Evolutionary conservation across 371 early-diverging fungal genomes (phyloP).

Genomic region (Choanephora cucurbitarum): DNA sequence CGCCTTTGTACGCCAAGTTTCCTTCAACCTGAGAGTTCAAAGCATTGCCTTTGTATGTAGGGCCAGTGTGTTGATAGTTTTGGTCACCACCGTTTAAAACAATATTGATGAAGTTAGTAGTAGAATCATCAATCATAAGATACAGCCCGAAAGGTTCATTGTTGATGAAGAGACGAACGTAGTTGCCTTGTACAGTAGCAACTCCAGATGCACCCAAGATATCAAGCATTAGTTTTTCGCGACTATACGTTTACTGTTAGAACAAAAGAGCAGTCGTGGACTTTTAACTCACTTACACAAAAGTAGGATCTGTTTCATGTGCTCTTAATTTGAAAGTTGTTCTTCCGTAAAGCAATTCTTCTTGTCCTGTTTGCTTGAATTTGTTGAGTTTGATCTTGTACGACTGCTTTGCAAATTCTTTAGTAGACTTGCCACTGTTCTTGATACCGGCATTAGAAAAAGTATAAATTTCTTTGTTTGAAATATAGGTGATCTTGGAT

Average conservation of each 20-base stretch:
- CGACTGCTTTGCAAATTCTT: slow-evolving; percentile 56
- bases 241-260: slow-evolving; percentile 19
- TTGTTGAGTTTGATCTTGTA: slow-evolving; percentile 51
- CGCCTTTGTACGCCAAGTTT: slow-evolving; percentile 39
- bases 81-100: slow-evolving; percentile 39
- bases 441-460: slow-evolving; percentile 44
- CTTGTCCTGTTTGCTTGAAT: slow-evolving; percentile 19
- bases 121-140: slow-evolving; percentile 56
- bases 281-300: slow-evolving; percentile 30
- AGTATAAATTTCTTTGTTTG: slow-evolving; percentile 43
- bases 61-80: slow-evolving; percentile 31
- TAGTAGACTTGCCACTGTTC: slow-evolving; percentile 55
- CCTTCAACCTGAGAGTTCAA: slow-evolving; percentile 29
- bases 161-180: slow-evolving; percentile 57
- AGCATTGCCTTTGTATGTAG: slow-evolving; percentile 44
- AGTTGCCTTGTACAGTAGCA: slow-evolving; percentile 50
- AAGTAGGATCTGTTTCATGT: slow-evolving; percentile 55
- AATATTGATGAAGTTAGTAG: slow-evolving; percentile 48
- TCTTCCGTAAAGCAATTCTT: slow-evolving; percentile 43
- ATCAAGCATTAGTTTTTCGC: slow-evolving; percentile 54
- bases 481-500: slow-evolving; percentile 47
- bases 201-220: slow-evolving; percentile 52
- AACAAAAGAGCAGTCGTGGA: slow-evolving; percentile 5
- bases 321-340: slow-evolving; percentile 54
- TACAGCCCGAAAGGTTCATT: slow-evolving; percentile 51